These are phyloP conservation scores for Mortierella antarctica DNA, from an alignment of 192 early-diverging fungal genomes.

Conservation along the genomic window DNA sequence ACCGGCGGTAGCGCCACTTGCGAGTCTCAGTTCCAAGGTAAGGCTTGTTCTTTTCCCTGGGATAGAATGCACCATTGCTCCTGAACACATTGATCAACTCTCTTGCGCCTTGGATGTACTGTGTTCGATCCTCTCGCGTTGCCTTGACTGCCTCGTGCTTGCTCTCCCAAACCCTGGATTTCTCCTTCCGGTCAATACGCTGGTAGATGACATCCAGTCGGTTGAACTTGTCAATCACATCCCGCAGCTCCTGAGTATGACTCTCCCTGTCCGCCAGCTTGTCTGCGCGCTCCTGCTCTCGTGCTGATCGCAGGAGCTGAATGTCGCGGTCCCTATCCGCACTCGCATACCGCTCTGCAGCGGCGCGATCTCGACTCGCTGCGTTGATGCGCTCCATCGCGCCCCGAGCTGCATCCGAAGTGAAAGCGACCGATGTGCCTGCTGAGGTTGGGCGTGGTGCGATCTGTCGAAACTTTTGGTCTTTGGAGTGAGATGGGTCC, in stretches of 20 bases:
- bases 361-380: conserved; percentile 20
- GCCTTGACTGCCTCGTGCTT: conserved; percentile 30
- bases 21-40: conserved; percentile 31
- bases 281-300: conserved; percentile 37
- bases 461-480: conserved; percentile 11
- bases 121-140: conserved; percentile 38
- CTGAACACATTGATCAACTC: conserved; percentile 42
- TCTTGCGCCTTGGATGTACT: conserved; percentile 50
- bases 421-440: neutral
- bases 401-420: conserved; percentile 9
- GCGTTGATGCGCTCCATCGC: conserved; percentile 30
- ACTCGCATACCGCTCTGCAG: conserved; percentile 19
- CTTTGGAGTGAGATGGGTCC: neutral
- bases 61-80: conserved; percentile 50
- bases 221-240: conserved; percentile 41
- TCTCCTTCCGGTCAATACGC: conserved; percentile 43
- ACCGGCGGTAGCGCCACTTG: conserved; percentile 25
- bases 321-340: conserved; percentile 43
- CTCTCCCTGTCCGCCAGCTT: conserved; percentile 13
- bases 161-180: conserved; percentile 23
- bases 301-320: conserved; percentile 8
- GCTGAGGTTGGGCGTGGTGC: conserved; percentile 8
- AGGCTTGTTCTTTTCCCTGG: conserved; percentile 38
- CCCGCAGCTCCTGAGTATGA: conserved; percentile 9
- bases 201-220: conserved; percentile 28